Percentiles rank a stretch among this genome's conserved stretches.
Conservation (phyloP, 2,329 filamentous ascomycete genomes). For the Mollisia scopiformis region DNA sequence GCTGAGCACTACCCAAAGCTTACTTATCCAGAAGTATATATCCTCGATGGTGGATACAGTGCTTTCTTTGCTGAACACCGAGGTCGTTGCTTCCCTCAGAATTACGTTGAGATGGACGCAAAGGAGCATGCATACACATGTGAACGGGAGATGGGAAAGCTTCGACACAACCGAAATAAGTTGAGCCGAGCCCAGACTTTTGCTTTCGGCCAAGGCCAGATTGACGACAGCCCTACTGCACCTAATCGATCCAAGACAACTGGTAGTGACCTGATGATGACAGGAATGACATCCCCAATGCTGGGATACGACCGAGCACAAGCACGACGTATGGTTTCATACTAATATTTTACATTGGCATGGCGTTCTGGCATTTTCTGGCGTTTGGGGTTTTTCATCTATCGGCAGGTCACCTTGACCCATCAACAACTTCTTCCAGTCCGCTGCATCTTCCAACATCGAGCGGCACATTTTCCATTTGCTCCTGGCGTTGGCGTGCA, state of each 20-base stretch:
- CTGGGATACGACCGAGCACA: slow-evolving; percentile 55
- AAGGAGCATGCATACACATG: slow-evolving; percentile 91
- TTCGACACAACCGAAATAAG: slow-evolving; percentile 83
- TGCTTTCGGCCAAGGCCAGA: slow-evolving; percentile 77
- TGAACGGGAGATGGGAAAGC: slow-evolving; percentile 90
- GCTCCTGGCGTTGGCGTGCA: slow-evolving; percentile 34
- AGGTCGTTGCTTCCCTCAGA: slow-evolving; percentile 84
- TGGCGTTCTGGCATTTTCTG: slow-evolving; percentile 31
- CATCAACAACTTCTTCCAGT: slow-evolving; percentile 21
- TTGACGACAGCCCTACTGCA: slow-evolving; percentile 63
- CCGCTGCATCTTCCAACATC: slow-evolving; percentile 27
- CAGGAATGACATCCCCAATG: slow-evolving; percentile 41
- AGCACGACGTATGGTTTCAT: slow-evolving; percentile 66
- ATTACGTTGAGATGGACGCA: slow-evolving; percentile 95
- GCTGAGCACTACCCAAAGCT: slow-evolving; percentile 83
- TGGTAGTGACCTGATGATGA: slow-evolving; percentile 41
- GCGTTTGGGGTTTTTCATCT: slow-evolving; percentile 29
- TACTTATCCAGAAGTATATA: slow-evolving; percentile 97
- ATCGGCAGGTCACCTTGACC: slow-evolving; percentile 17
- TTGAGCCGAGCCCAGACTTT: slow-evolving; percentile 89
- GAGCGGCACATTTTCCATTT: slow-evolving; percentile 24
- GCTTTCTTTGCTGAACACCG: slow-evolving; percentile 84
- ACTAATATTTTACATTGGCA: slow-evolving; percentile 46
- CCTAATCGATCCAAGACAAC: slow-evolving; percentile 32
- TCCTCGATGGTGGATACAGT: slow-evolving; percentile 95